A percentile compares a stretch with the other conserved stretches of the same genome.
Conservation (phyloP, 768 basidiomycete species). For the Butyriboletus loyo region DNA sequence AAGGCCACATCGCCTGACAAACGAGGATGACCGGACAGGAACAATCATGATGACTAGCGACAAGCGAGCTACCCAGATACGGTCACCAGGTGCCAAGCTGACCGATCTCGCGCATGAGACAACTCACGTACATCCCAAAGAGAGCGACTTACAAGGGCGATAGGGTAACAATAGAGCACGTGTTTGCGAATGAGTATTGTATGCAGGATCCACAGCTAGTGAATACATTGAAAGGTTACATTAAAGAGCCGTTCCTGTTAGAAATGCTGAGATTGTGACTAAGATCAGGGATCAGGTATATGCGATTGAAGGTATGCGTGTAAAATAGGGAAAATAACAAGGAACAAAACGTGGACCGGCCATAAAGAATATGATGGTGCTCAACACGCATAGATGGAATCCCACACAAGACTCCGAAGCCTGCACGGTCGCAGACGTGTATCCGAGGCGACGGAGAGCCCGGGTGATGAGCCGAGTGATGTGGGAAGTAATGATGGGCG, state of each 20-base stretch:
- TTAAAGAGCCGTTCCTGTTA: conserved; percentile 27
- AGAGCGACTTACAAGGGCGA: neutral
- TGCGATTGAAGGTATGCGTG: conserved; percentile 15
- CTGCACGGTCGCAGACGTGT: conserved; percentile 2
- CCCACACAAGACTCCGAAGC: conserved; percentile 4
- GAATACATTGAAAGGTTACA: conserved; percentile 26
- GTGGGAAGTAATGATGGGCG: conserved; percentile 5
- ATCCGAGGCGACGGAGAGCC: conserved; percentile 5
- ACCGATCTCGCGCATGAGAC: neutral
- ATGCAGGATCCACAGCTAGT: conserved; percentile 18
- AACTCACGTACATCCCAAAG: neutral
- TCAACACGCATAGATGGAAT: conserved; percentile 5
- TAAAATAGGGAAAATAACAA: neutral
- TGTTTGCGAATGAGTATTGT: conserved; percentile 19
- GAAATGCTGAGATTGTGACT: conserved; percentile 23
- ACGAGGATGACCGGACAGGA: neutral
- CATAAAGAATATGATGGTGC: conserved; percentile 8
- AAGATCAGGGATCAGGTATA: conserved; percentile 21
- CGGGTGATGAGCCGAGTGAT: conserved; percentile 1
- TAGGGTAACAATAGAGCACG: neutral
- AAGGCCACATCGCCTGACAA: neutral
- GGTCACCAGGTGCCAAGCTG: neutral
- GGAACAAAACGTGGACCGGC: conserved; percentile 19
- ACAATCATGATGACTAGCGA: neutral
- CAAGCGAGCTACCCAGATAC: neutral